A percentile compares a stretch with the other conserved stretches of the same genome.
Evolutionary conservation across 495 filamentous ascomycete species (phyloP).

Genomic region (Trichoderma erinaceum): DNA sequence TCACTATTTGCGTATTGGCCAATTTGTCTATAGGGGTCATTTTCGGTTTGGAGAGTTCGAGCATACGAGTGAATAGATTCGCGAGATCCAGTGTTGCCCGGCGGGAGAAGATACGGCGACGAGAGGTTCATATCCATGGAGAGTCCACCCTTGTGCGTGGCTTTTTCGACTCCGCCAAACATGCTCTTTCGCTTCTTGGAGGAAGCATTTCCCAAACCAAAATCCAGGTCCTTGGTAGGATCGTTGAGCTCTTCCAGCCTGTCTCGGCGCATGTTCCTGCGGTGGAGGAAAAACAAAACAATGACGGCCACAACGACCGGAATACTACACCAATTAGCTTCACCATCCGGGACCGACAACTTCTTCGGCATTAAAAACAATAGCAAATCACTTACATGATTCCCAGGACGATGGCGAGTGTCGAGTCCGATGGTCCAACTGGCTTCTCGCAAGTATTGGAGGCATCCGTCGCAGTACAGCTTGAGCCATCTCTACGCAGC

Average conservation of each 20-base stretch:
- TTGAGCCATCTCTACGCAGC: not conserved
- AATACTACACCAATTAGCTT: slow-evolving; percentile 50
- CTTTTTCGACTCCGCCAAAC: slow-evolving; percentile 39
- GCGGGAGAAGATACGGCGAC: slow-evolving; percentile 87
- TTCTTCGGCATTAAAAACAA: not conserved
- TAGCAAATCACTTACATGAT: slow-evolving; percentile 62
- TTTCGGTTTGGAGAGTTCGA: slow-evolving; percentile 57
- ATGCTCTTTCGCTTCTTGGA: slow-evolving; percentile 37
- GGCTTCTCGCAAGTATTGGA: slow-evolving; percentile 48
- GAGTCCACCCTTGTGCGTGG: slow-evolving; percentile 56
- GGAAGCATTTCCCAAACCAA: slow-evolving; percentile 55
- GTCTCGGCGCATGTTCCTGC: slow-evolving; percentile 66
- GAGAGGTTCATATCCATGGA: slow-evolving; percentile 78
- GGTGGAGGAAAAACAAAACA: slow-evolving; percentile 70
- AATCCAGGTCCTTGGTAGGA: slow-evolving; percentile 88
- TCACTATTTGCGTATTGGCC: slow-evolving; percentile 54
- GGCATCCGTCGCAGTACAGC: not conserved
- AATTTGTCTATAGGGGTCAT: slow-evolving; percentile 82
- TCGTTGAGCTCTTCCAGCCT: slow-evolving; percentile 76
- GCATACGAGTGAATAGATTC: slow-evolving; percentile 83
- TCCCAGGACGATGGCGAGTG: slow-evolving; percentile 71
- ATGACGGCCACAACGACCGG: slow-evolving; percentile 63
- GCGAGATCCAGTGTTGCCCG: slow-evolving; percentile 65
- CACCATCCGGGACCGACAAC: slow-evolving; percentile 20
- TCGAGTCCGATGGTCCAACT: slow-evolving; percentile 49